A percentile compares a stretch with the other conserved stretches of the same genome.
These are phyloP conservation scores for Crassisporium funariophilum DNA, from an alignment of 768 basidiomycete species.

Conservation along the genomic window DNA sequence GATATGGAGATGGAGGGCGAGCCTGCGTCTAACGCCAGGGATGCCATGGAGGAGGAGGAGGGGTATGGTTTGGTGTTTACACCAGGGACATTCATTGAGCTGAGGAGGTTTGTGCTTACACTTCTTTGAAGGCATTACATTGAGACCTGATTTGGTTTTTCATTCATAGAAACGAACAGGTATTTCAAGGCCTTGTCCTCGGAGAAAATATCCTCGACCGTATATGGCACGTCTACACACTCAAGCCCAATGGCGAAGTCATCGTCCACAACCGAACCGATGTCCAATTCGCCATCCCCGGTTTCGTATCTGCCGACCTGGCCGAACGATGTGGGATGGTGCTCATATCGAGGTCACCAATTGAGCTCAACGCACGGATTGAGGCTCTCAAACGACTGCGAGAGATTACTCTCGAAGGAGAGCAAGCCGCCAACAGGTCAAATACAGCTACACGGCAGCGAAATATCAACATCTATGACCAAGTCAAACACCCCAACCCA, in stretches of 20 bases:
- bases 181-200: slow-evolving; percentile 38
- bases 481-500: slow-evolving; percentile 45
- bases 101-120: slow-evolving; percentile 47
- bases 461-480: slow-evolving; percentile 44
- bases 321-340: slow-evolving; percentile 48
- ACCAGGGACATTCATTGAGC: slow-evolving; percentile 55
- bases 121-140: too few relatives aligned
- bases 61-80: slow-evolving; percentile 3
- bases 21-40: neutral
- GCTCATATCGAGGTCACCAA: slow-evolving; percentile 26
- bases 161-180: slow-evolving; percentile 32
- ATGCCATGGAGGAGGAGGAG: neutral
- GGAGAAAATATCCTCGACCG: slow-evolving; percentile 26
- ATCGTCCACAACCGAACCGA: slow-evolving; percentile 53
- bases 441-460: slow-evolving; percentile 24
- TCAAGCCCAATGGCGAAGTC: slow-evolving; percentile 55
- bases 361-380: slow-evolving; percentile 60
- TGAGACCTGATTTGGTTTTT: slow-evolving; percentile 13
- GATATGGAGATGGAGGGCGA: slow-evolving; percentile 7
- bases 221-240: slow-evolving; percentile 18
- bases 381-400: slow-evolving; percentile 64
- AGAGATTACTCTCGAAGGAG: slow-evolving; percentile 49
- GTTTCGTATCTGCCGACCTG: slow-evolving; percentile 49
- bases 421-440: slow-evolving; percentile 35
- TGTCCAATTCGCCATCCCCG: slow-evolving; percentile 61